Evolutionary conservation across 441 rosid genomes (phyloP), one percentile per base, ranked within the genome.

Genomic region (Eutrema salsugineum): DNA sequence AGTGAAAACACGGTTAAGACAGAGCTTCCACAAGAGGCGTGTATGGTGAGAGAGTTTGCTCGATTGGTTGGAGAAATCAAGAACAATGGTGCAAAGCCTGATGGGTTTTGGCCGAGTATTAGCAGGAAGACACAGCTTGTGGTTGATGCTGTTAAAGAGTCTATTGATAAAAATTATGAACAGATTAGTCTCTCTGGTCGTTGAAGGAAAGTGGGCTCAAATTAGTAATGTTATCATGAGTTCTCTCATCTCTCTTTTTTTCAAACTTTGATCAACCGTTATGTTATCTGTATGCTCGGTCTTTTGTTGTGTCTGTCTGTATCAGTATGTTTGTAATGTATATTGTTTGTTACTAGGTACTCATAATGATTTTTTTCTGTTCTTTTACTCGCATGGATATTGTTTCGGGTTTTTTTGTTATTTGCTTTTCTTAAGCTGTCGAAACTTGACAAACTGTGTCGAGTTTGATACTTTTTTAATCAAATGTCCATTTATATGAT

Each of bases 51-150:
- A 60, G 96, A 91, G 72, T 91, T 91, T 71, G 80, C 90, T 11
- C 48, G 77, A 33, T 72, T 91, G 79, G 97, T 87, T 3, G 80
- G 80, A 42, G 80, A 82, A 32, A 85, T 88, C 44, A 84, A 91
- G 76, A 61, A 69, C 24, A 78, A 77, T 10, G 91, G 94, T 11
- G 80, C 84, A 8, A 83, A 86, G 70, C 96, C 94, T 0, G 91
- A 89, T 55, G 75, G 65, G 28, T 83, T 65, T 68, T 91, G 98
- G 98, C 93, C 96, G 2, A 69, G 60, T 33, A 80, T 80, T 32
- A 89, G 93, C 70, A 71, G 88, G 76, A 93, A 91, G 83, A 93
- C 97, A 2, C 98, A 89, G 46, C 79, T 83, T 5, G 69, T 93
- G 43, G 42, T 93, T 11, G 94, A 93, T 78, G 87, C 89, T 8